Conservation (phyloP, 257 asterid species). For the Capsicum pubescens region DNA sequence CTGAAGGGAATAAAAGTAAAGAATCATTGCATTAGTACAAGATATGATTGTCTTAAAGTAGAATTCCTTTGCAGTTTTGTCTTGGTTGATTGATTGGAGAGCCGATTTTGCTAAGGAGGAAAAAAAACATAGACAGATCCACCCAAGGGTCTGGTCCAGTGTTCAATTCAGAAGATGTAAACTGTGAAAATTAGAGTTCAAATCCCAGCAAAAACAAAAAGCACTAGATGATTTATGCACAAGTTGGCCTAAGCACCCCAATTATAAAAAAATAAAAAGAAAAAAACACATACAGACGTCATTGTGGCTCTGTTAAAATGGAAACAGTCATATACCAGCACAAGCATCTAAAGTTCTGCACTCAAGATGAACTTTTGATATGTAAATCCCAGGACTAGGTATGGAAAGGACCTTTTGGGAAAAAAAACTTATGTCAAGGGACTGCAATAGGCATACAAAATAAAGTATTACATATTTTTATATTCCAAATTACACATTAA, state of each 20-base stretch:
- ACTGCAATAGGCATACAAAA: neutral
- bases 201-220: neutral
- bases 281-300: neutral
- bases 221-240: neutral
- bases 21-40: neutral
- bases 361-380: conserved; percentile 5
- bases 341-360: conserved; percentile 20
- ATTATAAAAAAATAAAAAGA: neutral
- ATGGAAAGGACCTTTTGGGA: neutral
- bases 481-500: neutral
- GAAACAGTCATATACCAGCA: neutral
- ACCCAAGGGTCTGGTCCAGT: neutral
- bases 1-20: conserved; percentile 44
- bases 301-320: neutral
- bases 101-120: neutral
- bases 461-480: neutral
- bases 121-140: neutral
- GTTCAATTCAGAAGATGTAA: neutral
- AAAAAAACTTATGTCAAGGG: neutral
- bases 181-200: neutral
- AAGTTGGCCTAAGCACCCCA: neutral
- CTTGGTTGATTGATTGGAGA: neutral
- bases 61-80: neutral
- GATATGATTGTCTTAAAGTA: neutral
- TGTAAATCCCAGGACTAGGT: conserved; percentile 2